Evolutionary conservation across 768 basidiomycete genomes (phyloP).

Genomic region (Mycena alexandri): DNA sequence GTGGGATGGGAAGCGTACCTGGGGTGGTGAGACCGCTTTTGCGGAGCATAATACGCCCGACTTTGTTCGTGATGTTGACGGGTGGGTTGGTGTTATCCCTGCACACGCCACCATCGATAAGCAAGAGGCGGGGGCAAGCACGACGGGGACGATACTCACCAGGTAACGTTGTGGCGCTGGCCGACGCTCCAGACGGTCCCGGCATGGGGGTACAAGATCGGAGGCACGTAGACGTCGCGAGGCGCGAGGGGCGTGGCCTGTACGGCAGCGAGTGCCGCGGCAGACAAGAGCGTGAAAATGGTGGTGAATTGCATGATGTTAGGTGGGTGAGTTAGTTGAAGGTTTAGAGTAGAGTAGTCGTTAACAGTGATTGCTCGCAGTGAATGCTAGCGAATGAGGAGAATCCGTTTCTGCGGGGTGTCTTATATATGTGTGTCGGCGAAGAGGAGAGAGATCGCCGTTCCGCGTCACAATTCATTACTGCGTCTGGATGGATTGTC

Average conservation of each 20-base stretch:
- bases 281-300: conserved; percentile 28
- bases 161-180: conserved; percentile 36
- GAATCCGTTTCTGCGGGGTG: neutral
- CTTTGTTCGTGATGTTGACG: conserved; percentile 47
- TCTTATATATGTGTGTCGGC: conserved; percentile 1
- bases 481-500: conserved; percentile 4
- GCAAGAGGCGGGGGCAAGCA: neutral
- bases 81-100: conserved; percentile 49
- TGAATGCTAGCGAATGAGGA: conserved; percentile 2
- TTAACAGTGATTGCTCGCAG: conserved; percentile 2
- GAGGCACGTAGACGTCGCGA: conserved; percentile 40
- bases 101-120: neutral
- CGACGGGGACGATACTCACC: conserved; percentile 24
- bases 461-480: conserved; percentile 13
- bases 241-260: conserved; percentile 26
- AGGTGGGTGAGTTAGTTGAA: neutral
- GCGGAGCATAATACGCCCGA: conserved; percentile 46
- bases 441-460: conserved; percentile 25
- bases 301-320: conserved; percentile 33
- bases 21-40: conserved; percentile 38
- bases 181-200: conserved; percentile 38
- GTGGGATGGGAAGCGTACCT: conserved; percentile 36
- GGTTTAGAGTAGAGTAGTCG: neutral
- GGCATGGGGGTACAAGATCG: conserved; percentile 33
- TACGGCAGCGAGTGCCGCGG: conserved; percentile 11